These are phyloP conservation scores for Skeletonema costatum DNA, from an alignment of 108 stramenopile species.

Conservation along the genomic window DNA sequence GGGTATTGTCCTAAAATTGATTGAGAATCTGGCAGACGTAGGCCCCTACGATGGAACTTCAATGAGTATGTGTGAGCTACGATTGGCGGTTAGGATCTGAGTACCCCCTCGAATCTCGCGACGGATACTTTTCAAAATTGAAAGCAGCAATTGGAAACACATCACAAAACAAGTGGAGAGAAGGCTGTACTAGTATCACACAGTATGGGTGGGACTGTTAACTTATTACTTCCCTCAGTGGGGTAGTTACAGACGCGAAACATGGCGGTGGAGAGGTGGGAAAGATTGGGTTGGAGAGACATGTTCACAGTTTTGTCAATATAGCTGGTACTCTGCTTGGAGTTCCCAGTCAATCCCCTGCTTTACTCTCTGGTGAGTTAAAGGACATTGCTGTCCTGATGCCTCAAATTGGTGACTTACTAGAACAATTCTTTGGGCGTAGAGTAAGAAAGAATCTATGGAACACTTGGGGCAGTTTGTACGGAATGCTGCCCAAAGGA, in stretches of 20 bases:
- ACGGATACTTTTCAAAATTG: slow-evolving; percentile 85
- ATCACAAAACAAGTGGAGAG: slow-evolving; percentile 61
- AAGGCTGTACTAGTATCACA: slow-evolving; percentile 85
- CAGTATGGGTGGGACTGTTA: slow-evolving; percentile 74
- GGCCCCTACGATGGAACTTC: slow-evolving; percentile 80
- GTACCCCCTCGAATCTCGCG: slow-evolving; percentile 80
- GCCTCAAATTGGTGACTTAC: slow-evolving; percentile 57
- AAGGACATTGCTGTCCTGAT: slow-evolving; percentile 75
- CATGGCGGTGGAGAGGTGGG: slow-evolving; percentile 75
- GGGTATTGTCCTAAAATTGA: slow-evolving; percentile 79
- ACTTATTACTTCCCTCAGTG: slow-evolving; percentile 86
- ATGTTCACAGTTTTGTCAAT: slow-evolving; percentile 81
- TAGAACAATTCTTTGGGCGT: slow-evolving; percentile 78
- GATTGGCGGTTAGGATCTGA: slow-evolving; percentile 88
- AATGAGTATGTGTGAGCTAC: slow-evolving; percentile 86
- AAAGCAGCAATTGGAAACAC: slow-evolving; percentile 78
- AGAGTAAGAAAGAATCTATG: slow-evolving; percentile 66
- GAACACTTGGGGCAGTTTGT: slow-evolving; percentile 77
- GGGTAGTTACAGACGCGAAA: slow-evolving; percentile 64
- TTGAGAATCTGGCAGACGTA: slow-evolving; percentile 86
- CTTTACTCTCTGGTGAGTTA: slow-evolving; percentile 88
- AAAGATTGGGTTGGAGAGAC: slow-evolving; percentile 79
- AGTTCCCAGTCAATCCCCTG: slow-evolving; percentile 71
- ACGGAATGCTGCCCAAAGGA: slow-evolving; percentile 86
- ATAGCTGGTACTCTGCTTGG: slow-evolving; percentile 92